phyloP scores from a whole-genome alignment of 169 alveolate species.

The Perkinsus marinus region DNA sequence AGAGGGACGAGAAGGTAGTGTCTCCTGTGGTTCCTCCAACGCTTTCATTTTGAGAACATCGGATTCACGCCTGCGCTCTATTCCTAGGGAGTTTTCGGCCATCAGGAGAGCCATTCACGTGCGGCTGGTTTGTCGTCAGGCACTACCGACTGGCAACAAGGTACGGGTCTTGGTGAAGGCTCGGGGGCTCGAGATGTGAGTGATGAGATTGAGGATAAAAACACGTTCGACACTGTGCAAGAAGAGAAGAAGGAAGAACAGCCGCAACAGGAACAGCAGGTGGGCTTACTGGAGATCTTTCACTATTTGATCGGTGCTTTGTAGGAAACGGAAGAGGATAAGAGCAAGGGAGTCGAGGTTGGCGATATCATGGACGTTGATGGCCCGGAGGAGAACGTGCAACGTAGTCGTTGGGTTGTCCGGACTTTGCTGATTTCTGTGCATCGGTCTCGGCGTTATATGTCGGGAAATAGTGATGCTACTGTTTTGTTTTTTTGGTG shows the following conservation, averaged over 20 bases:
- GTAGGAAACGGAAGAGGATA: slow-evolving; percentile 56
- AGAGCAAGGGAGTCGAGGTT: slow-evolving; percentile 59
- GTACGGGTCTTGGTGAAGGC: neutral
- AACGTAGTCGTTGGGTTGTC: neutral
- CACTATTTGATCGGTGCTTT: slow-evolving; percentile 50
- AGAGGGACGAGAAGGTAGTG: neutral
- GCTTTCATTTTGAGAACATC: too few species aligned
- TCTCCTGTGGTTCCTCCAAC: too few species aligned
- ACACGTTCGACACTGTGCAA: slow-evolving; percentile 10
- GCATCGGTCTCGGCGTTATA: too few species aligned
- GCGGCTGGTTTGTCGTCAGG: neutral
- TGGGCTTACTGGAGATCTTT: slow-evolving; percentile 47
- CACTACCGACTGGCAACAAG: neutral
- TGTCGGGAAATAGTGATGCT: too few species aligned
- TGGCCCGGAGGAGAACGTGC: slow-evolving; percentile 23
- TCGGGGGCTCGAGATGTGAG: neutral
- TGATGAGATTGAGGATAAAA: neutral
- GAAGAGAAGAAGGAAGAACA: slow-evolving; percentile 42
- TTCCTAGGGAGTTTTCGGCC: too few species aligned
- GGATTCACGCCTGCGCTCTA: too few species aligned
- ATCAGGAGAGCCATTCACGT: too few species aligned
- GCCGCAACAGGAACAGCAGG: slow-evolving; percentile 17
- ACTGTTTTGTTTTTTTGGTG: too few species aligned
- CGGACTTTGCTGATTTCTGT: too few species aligned
- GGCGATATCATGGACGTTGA: slow-evolving; percentile 53